Evolutionary conservation across 495 filamentous ascomycete species (phyloP).

Genomic region (Penicillium cataractarum): DNA sequence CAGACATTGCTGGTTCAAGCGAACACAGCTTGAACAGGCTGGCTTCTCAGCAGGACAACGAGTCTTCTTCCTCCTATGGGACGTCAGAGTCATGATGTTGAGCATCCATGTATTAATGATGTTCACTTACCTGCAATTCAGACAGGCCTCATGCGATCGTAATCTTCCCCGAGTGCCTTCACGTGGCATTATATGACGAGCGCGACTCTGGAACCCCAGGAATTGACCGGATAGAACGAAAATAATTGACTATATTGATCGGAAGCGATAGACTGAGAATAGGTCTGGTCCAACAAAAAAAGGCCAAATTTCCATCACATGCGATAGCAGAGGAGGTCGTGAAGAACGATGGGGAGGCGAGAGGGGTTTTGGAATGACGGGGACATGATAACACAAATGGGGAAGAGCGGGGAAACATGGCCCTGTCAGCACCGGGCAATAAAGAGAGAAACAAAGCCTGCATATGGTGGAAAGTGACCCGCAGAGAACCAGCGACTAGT

Average conservation of each 20-base stretch:
- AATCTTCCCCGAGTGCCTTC: slow-evolving; percentile 44
- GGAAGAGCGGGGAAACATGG: slow-evolving; percentile 6
- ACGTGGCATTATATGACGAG: slow-evolving; percentile 35
- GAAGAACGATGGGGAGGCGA: slow-evolving; percentile 8
- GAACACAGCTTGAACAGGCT: slow-evolving; percentile 48
- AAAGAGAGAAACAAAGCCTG: background rate
- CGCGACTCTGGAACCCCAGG: slow-evolving; percentile 3
- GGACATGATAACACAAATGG: slow-evolving; percentile 6
- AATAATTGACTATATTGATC: background rate
- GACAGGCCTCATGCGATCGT: slow-evolving; percentile 50
- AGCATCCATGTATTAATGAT: no score
- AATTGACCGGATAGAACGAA: background rate
- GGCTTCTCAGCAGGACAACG: slow-evolving; percentile 53
- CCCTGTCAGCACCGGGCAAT: background rate
- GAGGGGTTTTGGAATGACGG: slow-evolving; percentile 16
- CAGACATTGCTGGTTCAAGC: slow-evolving; percentile 47
- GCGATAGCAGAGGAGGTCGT: background rate
- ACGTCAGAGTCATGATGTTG: slow-evolving; percentile 13
- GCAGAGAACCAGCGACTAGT: background rate
- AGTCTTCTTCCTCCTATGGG: slow-evolving; percentile 47
- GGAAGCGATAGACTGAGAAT: slow-evolving; percentile 2
- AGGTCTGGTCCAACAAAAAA: background rate
- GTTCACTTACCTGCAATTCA: slow-evolving; percentile 47
- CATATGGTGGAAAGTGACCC: background rate
- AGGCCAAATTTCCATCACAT: background rate